Evolutionary conservation across 441 rosid species (phyloP).

Genomic region (Euphorbia neoarborescens): DNA sequence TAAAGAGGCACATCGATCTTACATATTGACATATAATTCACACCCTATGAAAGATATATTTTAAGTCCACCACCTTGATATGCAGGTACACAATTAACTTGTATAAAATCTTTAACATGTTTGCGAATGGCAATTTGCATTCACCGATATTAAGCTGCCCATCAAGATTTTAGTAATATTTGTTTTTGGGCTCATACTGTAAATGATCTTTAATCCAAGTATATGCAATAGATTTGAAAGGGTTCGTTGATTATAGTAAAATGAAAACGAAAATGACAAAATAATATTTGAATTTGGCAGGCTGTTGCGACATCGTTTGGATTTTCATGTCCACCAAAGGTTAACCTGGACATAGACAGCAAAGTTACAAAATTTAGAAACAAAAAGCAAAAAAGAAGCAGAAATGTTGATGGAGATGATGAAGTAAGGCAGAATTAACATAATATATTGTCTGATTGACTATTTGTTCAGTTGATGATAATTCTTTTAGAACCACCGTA

Average conservation of each 20-base stretch:
- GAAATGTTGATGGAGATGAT: no score
- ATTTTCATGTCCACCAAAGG: slow-evolving; percentile 87
- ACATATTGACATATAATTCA: slow-evolving; percentile 83
- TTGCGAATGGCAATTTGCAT: not conserved
- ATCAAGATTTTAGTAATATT: not conserved
- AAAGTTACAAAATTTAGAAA: slow-evolving; percentile 75
- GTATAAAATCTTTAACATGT: not conserved
- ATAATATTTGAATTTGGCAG: slow-evolving; percentile 35
- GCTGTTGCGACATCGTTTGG: slow-evolving; percentile 87
- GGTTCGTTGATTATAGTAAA: not conserved
- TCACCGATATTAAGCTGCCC: not conserved
- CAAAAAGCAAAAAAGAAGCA: slow-evolving; percentile 45
- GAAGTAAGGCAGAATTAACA: no score
- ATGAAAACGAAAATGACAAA: slow-evolving; percentile 1
- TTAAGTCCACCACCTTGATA: slow-evolving; percentile 87
- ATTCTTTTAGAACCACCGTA: no score
- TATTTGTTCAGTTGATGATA: no score
- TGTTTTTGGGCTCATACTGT: not conserved
- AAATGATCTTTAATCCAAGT: no score
- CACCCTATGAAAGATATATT: slow-evolving; percentile 92
- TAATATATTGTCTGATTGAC: no score
- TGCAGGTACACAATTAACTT: slow-evolving; percentile 47
- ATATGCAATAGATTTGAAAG: no score
- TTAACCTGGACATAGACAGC: slow-evolving; percentile 76
- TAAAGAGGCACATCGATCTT: slow-evolving; percentile 86